Conservation (phyloP, 345 rosid species). For the Hevea brasiliensis region DNA sequence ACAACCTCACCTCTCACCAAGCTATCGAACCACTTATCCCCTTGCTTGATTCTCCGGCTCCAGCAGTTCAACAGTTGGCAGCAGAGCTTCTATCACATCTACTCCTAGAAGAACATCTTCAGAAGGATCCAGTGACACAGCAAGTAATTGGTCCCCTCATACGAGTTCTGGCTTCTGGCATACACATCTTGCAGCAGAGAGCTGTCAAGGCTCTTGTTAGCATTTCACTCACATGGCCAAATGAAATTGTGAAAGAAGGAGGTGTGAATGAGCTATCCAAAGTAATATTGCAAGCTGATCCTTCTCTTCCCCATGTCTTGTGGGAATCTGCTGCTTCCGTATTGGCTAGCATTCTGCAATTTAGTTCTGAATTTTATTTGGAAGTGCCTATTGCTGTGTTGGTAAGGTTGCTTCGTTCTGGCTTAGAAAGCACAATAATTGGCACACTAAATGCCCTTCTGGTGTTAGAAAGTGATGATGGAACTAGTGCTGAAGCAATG, state of each 20-base stretch:
- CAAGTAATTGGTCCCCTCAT: constrained; percentile 83
- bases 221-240: constrained; percentile 86
- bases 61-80: constrained; percentile 94
- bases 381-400: constrained; percentile 97
- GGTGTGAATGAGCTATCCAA: constrained; percentile 90
- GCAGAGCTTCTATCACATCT: constrained; percentile 98
- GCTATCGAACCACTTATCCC: constrained; percentile 93
- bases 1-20: constrained; percentile 72
- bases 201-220: constrained; percentile 96
- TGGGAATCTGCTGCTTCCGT: constrained; percentile 98
- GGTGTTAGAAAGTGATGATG: constrained; percentile 94
- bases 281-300: constrained; percentile 93
- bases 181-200: constrained; percentile 92
- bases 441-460: constrained; percentile 95
- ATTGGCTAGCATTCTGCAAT: constrained; percentile 79
- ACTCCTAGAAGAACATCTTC: constrained; percentile 82
- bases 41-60: constrained; percentile 86
- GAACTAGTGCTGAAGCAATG: constrained; percentile 97
- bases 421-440: constrained; percentile 71
- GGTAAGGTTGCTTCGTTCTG: constrained; percentile 85
- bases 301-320: constrained; percentile 81
- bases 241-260: constrained; percentile 95
- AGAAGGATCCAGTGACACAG: constrained; percentile 79
- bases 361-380: constrained; percentile 91
- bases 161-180: constrained; percentile 83